A percentile compares a stretch with the other conserved stretches of the same genome.
Evolutionary conservation across 2,329 filamentous ascomycete genomes (phyloP).

Genomic region (Elsinoe fawcettii): DNA sequence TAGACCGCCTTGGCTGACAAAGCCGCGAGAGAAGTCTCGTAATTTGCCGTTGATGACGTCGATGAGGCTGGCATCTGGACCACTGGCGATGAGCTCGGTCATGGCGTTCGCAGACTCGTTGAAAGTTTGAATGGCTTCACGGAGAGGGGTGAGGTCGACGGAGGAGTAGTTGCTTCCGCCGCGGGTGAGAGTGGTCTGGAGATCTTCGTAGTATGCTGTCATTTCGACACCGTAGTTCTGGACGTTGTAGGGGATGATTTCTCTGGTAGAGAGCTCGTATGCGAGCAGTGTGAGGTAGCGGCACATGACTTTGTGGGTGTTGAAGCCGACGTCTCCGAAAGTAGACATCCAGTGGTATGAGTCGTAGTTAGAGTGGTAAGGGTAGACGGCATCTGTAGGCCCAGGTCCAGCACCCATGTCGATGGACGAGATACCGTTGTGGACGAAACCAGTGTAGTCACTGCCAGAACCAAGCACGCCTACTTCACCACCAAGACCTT

Average conservation of each 20-base stretch:
- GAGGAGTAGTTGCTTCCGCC: constrained; percentile 31
- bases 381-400: constrained; percentile 36
- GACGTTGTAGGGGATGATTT: constrained; percentile 36
- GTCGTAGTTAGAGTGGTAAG: constrained; percentile 43
- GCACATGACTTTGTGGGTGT: constrained; percentile 43
- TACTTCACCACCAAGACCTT: constrained; percentile 29
- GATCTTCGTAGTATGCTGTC: constrained; percentile 30
- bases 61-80: constrained; percentile 23
- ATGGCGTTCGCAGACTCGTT: constrained; percentile 39
- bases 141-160: constrained; percentile 32
- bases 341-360: constrained; percentile 46
- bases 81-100: constrained; percentile 18
- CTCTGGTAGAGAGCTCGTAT: constrained; percentile 37
- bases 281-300: constrained; percentile 39
- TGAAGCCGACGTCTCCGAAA: constrained; percentile 45
- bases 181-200: constrained; percentile 37
- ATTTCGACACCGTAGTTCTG: constrained; percentile 36
- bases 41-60: constrained; percentile 38
- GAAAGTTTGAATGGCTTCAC: constrained; percentile 32
- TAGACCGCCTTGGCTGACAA: constrained; percentile 40
- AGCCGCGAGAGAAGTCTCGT: constrained; percentile 40
- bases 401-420: constrained; percentile 36
- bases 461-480: constrained; percentile 40
- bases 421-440: constrained; percentile 26
- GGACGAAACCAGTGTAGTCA: constrained; percentile 35